phyloP scores from a whole-genome alignment of 2,329 filamentous ascomycete genomes.

The Alternaria longipes region DNA sequence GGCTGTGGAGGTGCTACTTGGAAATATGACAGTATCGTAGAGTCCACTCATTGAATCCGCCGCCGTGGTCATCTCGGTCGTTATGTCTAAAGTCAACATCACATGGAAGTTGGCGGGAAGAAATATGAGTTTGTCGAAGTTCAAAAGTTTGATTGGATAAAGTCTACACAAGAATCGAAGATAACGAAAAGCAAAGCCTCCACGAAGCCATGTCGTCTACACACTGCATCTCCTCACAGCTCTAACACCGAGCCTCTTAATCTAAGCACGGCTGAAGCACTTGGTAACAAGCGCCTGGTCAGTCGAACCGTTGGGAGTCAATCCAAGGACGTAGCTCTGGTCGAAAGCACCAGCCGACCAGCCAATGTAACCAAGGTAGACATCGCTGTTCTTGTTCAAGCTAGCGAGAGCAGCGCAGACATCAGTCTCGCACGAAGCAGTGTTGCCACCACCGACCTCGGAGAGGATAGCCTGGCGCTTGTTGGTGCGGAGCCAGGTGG shows the following conservation, averaged over 20 bases:
- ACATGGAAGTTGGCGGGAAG: too few species aligned
- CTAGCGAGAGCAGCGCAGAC: conserved; percentile 47
- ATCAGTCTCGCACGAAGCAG: conserved; percentile 44
- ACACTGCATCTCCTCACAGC: background rate
- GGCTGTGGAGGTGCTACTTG: background rate
- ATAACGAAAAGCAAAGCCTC: background rate
- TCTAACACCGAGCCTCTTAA: fast-evolving
- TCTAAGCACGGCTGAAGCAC: conserved; percentile 3
- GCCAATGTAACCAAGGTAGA: conserved; percentile 41
- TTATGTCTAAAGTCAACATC: background rate
- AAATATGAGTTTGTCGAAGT: background rate
- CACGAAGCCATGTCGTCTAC: background rate
- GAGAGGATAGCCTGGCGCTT: conserved; percentile 52
- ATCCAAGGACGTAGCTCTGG: conserved; percentile 33
- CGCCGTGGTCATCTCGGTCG: fast-evolving
- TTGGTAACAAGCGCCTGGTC: background rate
- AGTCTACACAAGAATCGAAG: conserved; percentile 2
- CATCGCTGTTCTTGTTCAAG: conserved; percentile 43
- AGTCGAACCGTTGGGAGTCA: conserved; percentile 27
- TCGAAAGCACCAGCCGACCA: conserved; percentile 46
- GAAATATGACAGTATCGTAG: background rate
- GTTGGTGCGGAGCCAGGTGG: conserved; percentile 50
- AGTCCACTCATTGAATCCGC: background rate
- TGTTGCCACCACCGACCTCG: conserved; percentile 55
- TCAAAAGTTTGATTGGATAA: conserved; percentile 1